phyloP scores from a whole-genome alignment of 2,329 filamentous ascomycete genomes.

The Neofusicoccum umdonicola region DNA sequence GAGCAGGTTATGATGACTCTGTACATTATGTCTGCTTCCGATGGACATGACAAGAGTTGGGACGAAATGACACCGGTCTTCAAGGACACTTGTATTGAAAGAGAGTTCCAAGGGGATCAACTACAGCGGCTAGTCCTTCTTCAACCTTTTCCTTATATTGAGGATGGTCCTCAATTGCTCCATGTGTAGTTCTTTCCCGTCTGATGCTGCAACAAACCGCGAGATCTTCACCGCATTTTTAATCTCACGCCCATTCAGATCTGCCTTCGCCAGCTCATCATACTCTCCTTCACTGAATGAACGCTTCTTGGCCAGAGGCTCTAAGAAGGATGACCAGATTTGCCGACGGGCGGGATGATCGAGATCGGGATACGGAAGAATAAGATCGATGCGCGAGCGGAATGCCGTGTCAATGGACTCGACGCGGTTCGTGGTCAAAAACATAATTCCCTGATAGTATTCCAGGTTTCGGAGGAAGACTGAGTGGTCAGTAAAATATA shows the following conservation, averaged over 20 bases:
- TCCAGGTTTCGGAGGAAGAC: background rate
- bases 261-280: background rate
- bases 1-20: too few species aligned
- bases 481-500: too few species aligned
- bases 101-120: too few species aligned
- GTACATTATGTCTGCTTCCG: too few species aligned
- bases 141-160: background rate
- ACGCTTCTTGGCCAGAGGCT: background rate
- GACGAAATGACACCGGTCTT: too few species aligned
- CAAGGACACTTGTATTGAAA: too few species aligned
- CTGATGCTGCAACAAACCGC: background rate
- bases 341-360: background rate
- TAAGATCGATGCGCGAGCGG: conserved; percentile 32
- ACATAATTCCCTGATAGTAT: conserved; percentile 23
- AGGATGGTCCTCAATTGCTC: background rate
- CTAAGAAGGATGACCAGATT: background rate
- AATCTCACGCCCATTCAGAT: background rate
- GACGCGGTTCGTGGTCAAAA: conserved; percentile 33
- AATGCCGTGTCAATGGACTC: conserved; percentile 30
- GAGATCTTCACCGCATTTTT: background rate
- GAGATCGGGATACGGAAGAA: conserved; percentile 43
- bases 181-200: background rate
- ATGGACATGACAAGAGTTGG: too few species aligned
- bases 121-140: too few species aligned
- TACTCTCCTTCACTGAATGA: background rate